Conservation (phyloP, 129 eudicot genomes). For the Lactuca saligna region DNA sequence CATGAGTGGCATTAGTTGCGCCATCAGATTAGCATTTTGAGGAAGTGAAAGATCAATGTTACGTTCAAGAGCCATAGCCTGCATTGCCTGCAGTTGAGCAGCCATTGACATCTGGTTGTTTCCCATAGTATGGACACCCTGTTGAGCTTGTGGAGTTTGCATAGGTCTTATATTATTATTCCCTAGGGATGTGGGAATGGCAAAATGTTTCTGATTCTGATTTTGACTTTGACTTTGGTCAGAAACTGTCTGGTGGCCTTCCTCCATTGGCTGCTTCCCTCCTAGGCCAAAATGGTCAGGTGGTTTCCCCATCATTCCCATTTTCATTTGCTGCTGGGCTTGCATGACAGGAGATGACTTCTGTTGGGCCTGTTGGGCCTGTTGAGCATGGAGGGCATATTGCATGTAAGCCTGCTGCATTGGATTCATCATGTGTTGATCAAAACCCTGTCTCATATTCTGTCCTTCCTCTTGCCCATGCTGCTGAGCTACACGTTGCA, state of each 20-base stretch:
- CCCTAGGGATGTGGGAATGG: conserved; percentile 44
- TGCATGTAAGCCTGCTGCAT: conserved; percentile 88
- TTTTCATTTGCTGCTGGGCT: conserved; percentile 65
- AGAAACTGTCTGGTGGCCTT: conserved; percentile 39
- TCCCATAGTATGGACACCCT: conserved; percentile 48
- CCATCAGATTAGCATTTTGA: conserved; percentile 69
- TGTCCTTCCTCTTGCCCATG: conserved; percentile 67
- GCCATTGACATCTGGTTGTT: conserved; percentile 64
- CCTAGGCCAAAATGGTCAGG: conserved; percentile 56
- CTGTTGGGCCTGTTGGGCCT: conserved; percentile 45
- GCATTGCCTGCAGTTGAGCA: conserved; percentile 91
- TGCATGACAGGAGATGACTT: conserved; percentile 60
- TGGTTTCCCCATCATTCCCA: conserved; percentile 62
- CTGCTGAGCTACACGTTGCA: conserved; percentile 58
- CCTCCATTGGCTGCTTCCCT: conserved; percentile 52
- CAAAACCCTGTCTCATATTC: conserved; percentile 61
- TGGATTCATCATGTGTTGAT: conserved; percentile 72
- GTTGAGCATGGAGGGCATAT: conserved; percentile 64
- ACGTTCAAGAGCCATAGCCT: conserved; percentile 86
- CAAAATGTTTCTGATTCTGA: conserved; percentile 46
- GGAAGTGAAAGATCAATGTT: conserved; percentile 86
- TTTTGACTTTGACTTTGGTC: conserved; percentile 57
- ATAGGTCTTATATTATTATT: conserved; percentile 40
- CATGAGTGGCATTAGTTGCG: conserved; percentile 79
- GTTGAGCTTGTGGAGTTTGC: conserved; percentile 64